Conservation (phyloP, 177 flowering plant genomes). For the Vitis hybrid region DNA sequence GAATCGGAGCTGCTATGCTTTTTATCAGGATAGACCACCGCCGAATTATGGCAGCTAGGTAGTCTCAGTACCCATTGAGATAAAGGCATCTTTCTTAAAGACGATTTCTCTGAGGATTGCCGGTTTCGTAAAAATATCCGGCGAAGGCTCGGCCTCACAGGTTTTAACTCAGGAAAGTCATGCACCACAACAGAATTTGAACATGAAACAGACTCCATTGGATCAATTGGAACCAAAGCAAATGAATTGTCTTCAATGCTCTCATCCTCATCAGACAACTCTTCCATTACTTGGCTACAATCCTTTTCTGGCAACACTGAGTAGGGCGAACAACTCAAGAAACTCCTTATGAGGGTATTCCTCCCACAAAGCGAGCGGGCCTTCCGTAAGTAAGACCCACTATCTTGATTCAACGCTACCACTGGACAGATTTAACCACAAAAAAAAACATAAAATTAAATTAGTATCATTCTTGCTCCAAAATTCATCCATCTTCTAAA, state of each 20-base stretch:
- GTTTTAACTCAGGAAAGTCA: conserved; percentile 8
- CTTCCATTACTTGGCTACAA: conserved; percentile 1
- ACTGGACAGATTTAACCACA: conserved; percentile 1
- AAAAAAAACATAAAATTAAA: neutral
- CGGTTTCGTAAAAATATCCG: conserved; percentile 25
- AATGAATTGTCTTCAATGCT: conserved; percentile 21
- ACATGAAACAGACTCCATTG: neutral
- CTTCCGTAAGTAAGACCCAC: neutral
- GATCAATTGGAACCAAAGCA: conserved; percentile 37
- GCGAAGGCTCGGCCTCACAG: conserved; percentile 55
- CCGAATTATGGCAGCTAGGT: conserved; percentile 36
- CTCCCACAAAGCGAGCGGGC: conserved; percentile 1
- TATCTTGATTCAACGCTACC: neutral
- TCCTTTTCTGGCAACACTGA: neutral
- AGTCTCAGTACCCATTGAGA: conserved; percentile 48
- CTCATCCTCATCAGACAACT: neutral
- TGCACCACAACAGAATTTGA: conserved; percentile 2
- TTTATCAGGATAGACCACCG: conserved; percentile 46
- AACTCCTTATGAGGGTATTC: conserved; percentile 4
- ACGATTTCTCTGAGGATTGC: conserved; percentile 16
- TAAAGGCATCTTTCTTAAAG: conserved; percentile 31
- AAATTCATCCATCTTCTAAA: neutral
- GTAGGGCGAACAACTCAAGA: conserved; percentile 1
- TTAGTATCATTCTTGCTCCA: neutral
- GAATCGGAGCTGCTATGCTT: conserved; percentile 26